Evolutionary conservation across 176 grass and related monocot species (phyloP).

Genomic region (Musa schizocarpa): DNA sequence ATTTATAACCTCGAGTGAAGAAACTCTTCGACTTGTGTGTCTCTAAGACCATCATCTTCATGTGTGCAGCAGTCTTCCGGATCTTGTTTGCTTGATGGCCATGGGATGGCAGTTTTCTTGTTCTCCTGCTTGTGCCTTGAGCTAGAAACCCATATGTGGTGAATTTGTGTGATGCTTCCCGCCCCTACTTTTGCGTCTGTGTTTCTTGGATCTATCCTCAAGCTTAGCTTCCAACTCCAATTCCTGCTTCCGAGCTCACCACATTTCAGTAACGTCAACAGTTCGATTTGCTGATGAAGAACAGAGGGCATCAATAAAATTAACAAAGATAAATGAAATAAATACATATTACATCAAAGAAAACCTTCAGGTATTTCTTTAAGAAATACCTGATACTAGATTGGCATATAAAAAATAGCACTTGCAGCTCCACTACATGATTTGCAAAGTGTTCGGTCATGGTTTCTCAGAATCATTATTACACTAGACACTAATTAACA

Average conservation of each 20-base stretch:
- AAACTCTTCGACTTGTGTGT: constrained; percentile 77
- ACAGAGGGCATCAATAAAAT: background rate
- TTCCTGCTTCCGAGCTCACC: constrained; percentile 71
- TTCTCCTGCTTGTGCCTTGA: constrained; percentile 37
- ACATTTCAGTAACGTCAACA: constrained; percentile 82
- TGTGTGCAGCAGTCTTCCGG: constrained; percentile 30
- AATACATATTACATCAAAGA: background rate
- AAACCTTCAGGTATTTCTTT: background rate
- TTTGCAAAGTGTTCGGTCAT: background rate
- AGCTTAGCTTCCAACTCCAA: constrained; percentile 50
- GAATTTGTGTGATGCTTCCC: constrained; percentile 36
- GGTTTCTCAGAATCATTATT: background rate
- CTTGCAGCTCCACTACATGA: no score
- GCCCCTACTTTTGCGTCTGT: background rate
- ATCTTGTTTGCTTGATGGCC: constrained; percentile 8
- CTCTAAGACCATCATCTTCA: constrained; percentile 36
- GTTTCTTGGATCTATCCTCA: constrained; percentile 28
- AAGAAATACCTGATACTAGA: no score
- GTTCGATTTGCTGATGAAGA: constrained; percentile 56
- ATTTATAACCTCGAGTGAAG: constrained; percentile 67
- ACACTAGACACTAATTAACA: no score
- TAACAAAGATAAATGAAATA: background rate
- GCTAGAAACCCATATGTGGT: constrained; percentile 27
- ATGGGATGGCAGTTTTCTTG: constrained; percentile 16
- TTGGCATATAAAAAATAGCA: no score